Evolutionary conservation across 2,329 filamentous ascomycete species (phyloP).

Genomic region (Colletotrichum theobromicola): DNA sequence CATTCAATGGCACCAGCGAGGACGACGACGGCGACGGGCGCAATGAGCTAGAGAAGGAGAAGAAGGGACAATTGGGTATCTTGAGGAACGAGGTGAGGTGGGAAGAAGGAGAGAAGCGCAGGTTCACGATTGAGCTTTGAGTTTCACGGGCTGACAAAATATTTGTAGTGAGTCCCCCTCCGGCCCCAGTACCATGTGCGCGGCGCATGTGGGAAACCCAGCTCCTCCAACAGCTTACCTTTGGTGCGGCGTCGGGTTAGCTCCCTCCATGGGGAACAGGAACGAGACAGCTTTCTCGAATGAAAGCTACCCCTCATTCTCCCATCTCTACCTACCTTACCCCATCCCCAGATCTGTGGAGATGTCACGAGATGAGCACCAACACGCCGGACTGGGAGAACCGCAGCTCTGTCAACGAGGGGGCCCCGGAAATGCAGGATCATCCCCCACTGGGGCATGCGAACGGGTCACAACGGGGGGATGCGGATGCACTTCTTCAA

Average conservation of each 20-base stretch:
- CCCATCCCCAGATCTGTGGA: constrained; percentile 22
- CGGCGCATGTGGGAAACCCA: constrained; percentile 7
- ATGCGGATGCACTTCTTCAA: not conserved
- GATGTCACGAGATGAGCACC: constrained; percentile 23
- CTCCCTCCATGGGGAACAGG: constrained; percentile 17
- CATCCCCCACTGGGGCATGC: constrained; percentile 7
- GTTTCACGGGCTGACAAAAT: constrained; percentile 21
- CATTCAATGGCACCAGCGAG: constrained; percentile 21
- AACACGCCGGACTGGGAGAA: constrained; percentile 7
- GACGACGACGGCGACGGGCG: not conserved
- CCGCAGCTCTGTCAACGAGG: constrained; percentile 15
- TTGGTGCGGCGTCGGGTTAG: constrained; percentile 17
- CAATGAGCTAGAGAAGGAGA: not conserved
- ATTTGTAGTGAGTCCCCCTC: constrained; percentile 17
- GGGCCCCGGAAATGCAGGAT: constrained; percentile 15
- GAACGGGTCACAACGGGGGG: constrained; percentile 11
- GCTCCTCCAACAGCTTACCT: not conserved
- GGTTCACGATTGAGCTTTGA: not conserved
- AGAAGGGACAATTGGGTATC: constrained; percentile 1
- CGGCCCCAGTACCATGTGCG: not conserved
- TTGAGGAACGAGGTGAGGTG: constrained; percentile 2
- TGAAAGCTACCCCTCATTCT: constrained; percentile 22
- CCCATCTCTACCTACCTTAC: constrained; percentile 10
- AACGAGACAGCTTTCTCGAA: constrained; percentile 9
- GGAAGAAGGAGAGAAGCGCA: not conserved